Evolutionary conservation across 192 early-diverging fungal genomes (phyloP).

Genomic region (Endogone sp.): DNA sequence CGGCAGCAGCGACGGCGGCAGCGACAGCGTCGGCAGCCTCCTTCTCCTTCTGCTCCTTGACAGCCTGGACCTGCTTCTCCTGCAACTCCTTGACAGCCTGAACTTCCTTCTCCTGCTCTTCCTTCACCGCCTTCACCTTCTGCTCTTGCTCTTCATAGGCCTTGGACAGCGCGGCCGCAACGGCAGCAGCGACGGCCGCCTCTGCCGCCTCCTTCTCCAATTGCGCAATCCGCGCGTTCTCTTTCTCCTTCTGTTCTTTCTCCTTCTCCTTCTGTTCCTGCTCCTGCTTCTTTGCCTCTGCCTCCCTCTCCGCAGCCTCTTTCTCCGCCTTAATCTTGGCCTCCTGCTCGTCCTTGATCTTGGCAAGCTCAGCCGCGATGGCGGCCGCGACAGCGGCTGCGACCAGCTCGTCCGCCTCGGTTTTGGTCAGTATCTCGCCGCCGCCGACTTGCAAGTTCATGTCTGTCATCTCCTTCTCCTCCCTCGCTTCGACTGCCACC

Average conservation of each 20-base stretch:
- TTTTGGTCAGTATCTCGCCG: conserved; percentile 2
- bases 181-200: background rate
- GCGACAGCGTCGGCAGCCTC: conserved; percentile 6
- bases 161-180: background rate
- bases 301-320: background rate
- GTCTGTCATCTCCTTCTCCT: background rate
- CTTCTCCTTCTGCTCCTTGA: background rate
- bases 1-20: conserved; percentile 18
- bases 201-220: background rate
- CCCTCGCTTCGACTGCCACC: background rate
- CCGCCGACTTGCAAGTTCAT: background rate
- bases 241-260: background rate
- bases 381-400: background rate
- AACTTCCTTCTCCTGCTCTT: background rate
- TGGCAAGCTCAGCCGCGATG: background rate
- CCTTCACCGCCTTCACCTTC: background rate
- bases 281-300: background rate
- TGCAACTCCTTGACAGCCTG: background rate
- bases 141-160: background rate
- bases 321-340: background rate
- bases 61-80: conserved; percentile 1
- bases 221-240: background rate
- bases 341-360: background rate
- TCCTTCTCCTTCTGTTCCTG: background rate
- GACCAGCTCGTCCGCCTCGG: background rate